These are phyloP conservation scores for Cyanidium caldarium DNA, from an alignment of 23 red algal genomes.

Conservation along the genomic window DNA sequence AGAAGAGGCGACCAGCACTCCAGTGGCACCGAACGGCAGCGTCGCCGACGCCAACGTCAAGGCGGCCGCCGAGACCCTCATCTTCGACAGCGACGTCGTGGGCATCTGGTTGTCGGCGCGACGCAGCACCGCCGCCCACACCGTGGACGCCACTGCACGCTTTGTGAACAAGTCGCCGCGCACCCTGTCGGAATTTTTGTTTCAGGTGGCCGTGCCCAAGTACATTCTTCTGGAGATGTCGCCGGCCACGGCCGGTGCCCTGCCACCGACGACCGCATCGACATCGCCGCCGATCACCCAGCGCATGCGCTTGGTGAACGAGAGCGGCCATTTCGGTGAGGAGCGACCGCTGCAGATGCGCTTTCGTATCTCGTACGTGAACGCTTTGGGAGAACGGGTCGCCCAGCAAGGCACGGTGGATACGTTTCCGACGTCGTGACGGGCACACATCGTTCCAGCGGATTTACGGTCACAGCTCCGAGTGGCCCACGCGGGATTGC, in stretches of 20 bases:
- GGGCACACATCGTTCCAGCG: neutral
- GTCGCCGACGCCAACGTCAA: too few species aligned
- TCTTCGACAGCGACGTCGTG: too few species aligned
- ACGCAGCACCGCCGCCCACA: too few species aligned
- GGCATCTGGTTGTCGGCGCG: too few species aligned
- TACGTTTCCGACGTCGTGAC: neutral
- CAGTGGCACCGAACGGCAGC: too few species aligned
- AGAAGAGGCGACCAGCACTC: too few species aligned
- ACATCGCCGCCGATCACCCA: neutral
- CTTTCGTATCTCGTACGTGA: neutral
- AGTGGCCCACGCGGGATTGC: too few species aligned
- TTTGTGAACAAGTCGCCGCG: neutral
- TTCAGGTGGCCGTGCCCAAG: neutral
- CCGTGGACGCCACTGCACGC: too few species aligned
- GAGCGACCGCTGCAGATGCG: neutral
- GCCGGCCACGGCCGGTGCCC: neutral
- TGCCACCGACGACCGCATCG: constrained; percentile 4
- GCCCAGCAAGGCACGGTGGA: neutral
- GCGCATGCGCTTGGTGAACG: neutral
- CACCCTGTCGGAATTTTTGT: neutral
- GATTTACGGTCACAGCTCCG: too few species aligned
- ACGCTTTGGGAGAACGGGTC: neutral
- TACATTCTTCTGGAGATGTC: neutral
- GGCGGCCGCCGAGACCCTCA: too few species aligned
- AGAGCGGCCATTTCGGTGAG: neutral